These are phyloP conservation scores for Nevesoporus exiguus DNA, from an alignment of 768 basidiomycete genomes.

Conservation along the genomic window DNA sequence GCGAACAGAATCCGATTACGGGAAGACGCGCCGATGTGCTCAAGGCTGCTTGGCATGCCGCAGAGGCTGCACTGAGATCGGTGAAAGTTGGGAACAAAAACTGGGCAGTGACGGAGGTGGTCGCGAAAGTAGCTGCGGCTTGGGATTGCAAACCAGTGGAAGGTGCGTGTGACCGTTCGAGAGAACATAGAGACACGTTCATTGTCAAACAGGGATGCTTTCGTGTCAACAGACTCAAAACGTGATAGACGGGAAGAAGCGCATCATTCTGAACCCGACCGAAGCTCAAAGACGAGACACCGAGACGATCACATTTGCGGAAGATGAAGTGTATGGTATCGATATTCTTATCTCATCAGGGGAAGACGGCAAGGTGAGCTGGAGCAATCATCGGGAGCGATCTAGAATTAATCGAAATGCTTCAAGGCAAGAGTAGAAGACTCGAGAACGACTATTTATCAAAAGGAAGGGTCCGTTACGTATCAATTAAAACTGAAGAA, in stretches of 20 bases:
- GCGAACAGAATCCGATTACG: conserved; percentile 67
- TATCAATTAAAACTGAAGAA: conserved; percentile 99
- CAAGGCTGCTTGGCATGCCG: conserved; percentile 90
- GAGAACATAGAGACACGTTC: background rate
- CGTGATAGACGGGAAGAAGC: conserved; percentile 94
- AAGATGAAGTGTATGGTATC: conserved; percentile 93
- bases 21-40: conserved; percentile 88
- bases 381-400: background rate
- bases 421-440: conserved; percentile 83
- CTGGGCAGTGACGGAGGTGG: conserved; percentile 89
- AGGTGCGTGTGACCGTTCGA: conserved; percentile 46
- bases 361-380: conserved; percentile 81
- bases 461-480: conserved; percentile 78
- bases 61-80: conserved; percentile 87
- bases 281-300: conserved; percentile 83
- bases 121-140: conserved; percentile 63
- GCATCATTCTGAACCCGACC: conserved; percentile 87
- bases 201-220: conserved; percentile 67
- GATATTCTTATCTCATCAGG: conserved; percentile 87
- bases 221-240: conserved; percentile 94
- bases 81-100: conserved; percentile 93
- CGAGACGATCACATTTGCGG: conserved; percentile 81
- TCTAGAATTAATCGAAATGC: background rate
- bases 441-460: conserved; percentile 89
- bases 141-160: conserved; percentile 94